A percentile compares a stretch with the other conserved stretches of the same genome.
Conservation (phyloP, 257 asterid genomes). For the Asclepias syriaca region DNA sequence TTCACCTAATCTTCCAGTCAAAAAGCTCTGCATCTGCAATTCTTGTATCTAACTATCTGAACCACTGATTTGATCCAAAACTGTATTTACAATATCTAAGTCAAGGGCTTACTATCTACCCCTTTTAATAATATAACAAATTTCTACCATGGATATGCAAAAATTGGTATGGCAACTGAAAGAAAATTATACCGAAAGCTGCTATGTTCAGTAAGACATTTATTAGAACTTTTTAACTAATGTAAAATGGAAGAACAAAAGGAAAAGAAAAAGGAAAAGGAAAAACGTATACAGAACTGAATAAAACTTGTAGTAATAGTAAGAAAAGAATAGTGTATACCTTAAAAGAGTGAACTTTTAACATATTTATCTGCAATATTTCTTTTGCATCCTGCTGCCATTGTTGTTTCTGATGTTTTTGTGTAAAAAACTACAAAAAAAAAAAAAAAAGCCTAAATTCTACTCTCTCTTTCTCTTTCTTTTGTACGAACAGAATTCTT, state of each 20-base stretch:
- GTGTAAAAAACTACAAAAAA: slow-evolving; percentile 3
- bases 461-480: slow-evolving; percentile 39
- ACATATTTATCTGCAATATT: slow-evolving; percentile 18
- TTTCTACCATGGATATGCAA: neutral
- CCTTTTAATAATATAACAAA: neutral
- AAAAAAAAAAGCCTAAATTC: slow-evolving; percentile 13
- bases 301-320: slow-evolving; percentile 9
- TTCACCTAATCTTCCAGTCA: neutral
- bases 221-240: slow-evolving; percentile 11
- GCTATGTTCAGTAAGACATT: neutral
- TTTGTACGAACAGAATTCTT: slow-evolving; percentile 28
- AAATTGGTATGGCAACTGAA: neutral
- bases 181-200: neutral
- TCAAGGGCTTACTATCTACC: neutral
- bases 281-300: slow-evolving; percentile 12
- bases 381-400: slow-evolving; percentile 19
- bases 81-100: no score
- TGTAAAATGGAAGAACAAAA: neutral
- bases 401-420: slow-evolving; percentile 13
- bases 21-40: neutral
- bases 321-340: slow-evolving; percentile 19
- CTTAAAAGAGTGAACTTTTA: slow-evolving; percentile 13
- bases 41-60: neutral
- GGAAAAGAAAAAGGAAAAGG: neutral
- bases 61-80: no score